Evolutionary conservation across 768 basidiomycete species (phyloP).

Genomic region (Dioszegia hungarica): DNA sequence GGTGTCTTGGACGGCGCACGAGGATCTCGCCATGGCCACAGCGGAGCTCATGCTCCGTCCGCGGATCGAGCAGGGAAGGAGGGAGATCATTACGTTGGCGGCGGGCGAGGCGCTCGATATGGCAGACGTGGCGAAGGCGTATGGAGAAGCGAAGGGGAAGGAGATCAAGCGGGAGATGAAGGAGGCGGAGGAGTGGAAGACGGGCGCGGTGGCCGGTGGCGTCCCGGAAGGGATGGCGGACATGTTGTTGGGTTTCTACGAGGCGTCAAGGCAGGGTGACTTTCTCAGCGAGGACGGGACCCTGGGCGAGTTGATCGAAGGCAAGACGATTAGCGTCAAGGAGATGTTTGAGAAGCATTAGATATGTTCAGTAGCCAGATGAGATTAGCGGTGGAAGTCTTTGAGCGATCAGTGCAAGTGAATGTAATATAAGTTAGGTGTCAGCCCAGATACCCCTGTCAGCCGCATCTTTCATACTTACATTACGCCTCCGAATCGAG

Average conservation of each 20-base stretch:
- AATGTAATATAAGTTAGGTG: too few species aligned
- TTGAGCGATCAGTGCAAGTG: too few species aligned
- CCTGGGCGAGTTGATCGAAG: constrained; percentile 41
- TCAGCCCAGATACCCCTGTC: too few species aligned
- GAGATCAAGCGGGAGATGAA: constrained; percentile 23
- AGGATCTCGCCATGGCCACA: constrained; percentile 50
- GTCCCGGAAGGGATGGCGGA: constrained; percentile 35
- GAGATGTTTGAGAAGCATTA: background rate
- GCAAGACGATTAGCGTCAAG: constrained; percentile 14
- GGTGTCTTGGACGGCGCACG: constrained; percentile 49
- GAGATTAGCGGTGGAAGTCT: too few species aligned
- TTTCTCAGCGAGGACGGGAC: constrained; percentile 39
- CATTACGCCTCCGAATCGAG: too few species aligned
- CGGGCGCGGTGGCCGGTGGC: background rate
- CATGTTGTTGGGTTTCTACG: constrained; percentile 46
- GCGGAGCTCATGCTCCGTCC: constrained; percentile 43
- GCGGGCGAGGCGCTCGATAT: constrained; percentile 16
- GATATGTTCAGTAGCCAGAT: too few species aligned
- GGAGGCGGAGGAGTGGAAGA: constrained; percentile 40
- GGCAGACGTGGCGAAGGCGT: constrained; percentile 32
- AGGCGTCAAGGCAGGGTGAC: constrained; percentile 45
- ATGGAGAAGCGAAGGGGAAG: constrained; percentile 28
- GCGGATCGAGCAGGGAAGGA: constrained; percentile 3
- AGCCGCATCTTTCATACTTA: too few species aligned
- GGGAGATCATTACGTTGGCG: constrained; percentile 1